Base-by-base conservation (phyloP, 305 asterid genomes). In the Solanum hybrid region DNA sequence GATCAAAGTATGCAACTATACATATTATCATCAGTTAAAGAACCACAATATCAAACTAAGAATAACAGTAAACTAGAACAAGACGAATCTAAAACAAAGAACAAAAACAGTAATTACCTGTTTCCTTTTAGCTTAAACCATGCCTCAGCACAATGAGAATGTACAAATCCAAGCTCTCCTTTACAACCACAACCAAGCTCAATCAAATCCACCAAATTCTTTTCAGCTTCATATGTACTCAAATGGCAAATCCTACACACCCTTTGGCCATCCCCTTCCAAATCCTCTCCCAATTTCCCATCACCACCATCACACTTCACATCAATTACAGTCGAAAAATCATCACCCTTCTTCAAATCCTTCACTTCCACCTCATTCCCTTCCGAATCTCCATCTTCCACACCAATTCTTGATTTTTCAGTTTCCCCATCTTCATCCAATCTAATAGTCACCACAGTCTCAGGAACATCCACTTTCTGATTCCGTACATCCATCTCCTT, bases 121-220 rank as follows among this genome's bases (percentile, higher is more conserved):
- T 96, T 94, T 16, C 98, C 98, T 88, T 90, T 94, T n/a, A 94
- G 92, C 90, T 91, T 95, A 89, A 97, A 97, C 99, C 98, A 97
- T 9, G 98, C 94, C 90, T 97, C 98, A 12, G 97, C 98, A 89
- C 99, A 97, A 56, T 87, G 89, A 56, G 90, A 85, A 92, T 97
- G 99, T 20, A 97, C 97, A 90, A 93, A 93, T 31, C 96, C 96
- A 66, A 96, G 96, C 92, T 97, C 98, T 42, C 98, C 99, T 91
- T 95, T 95, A 91, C 99, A 96, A 7, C 95, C 98, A 91, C 99
- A 97, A 29, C 98, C 98, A 89, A 97, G 94, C 93, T 94, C 96
- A 79, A 93, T 92, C 92, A 96, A 91, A 89, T 93, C 98, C 51
- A 51, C 42, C 38, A 86, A 88, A 88, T 76, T 89, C 36, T 89